These are phyloP conservation scores for Chaetomidium leptoderma DNA, from an alignment of 495 filamentous ascomycete species.

Conservation along the genomic window DNA sequence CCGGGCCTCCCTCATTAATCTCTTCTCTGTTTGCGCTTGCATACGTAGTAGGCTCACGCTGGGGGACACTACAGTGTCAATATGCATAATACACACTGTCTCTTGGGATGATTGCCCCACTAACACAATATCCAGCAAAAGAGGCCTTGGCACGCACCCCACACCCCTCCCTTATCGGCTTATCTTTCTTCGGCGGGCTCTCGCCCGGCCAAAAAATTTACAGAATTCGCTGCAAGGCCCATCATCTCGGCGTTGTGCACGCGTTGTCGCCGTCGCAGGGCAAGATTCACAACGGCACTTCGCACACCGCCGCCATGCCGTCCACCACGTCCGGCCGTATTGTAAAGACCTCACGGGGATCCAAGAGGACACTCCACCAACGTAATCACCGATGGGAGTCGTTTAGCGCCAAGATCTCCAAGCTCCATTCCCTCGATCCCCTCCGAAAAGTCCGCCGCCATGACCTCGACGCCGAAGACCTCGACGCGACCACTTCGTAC, in stretches of 20 bases:
- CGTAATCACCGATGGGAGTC: conserved; percentile 85
- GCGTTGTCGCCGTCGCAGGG: conserved; percentile 3
- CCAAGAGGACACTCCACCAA: conserved; percentile 65
- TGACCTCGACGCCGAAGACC: conserved; percentile 72
- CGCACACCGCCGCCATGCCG: conserved; percentile 37
- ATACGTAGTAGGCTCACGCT: not conserved
- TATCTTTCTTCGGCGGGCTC: conserved; percentile 27
- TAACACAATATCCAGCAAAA: not conserved
- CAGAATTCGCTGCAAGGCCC: conserved; percentile 4
- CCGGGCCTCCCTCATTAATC: not conserved
- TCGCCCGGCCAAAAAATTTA: conserved; percentile 31
- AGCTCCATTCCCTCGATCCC: conserved; percentile 81
- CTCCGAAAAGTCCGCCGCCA: conserved; percentile 78
- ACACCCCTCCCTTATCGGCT: conserved; percentile 30
- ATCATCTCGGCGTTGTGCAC: not conserved
- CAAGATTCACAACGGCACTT: conserved; percentile 10
- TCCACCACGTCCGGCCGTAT: conserved; percentile 61
- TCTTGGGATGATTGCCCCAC: no score
- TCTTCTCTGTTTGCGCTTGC: not conserved
- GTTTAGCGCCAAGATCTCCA: conserved; percentile 89
- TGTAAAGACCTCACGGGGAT: conserved; percentile 59
- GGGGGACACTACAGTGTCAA: not conserved
- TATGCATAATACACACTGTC: not conserved
- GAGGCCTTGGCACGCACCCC: not conserved
- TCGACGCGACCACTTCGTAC: conserved; percentile 67